Evolutionary conservation across 2,329 filamentous ascomycete genomes (phyloP).

Genomic region (Simplicillium aogashimaense): DNA sequence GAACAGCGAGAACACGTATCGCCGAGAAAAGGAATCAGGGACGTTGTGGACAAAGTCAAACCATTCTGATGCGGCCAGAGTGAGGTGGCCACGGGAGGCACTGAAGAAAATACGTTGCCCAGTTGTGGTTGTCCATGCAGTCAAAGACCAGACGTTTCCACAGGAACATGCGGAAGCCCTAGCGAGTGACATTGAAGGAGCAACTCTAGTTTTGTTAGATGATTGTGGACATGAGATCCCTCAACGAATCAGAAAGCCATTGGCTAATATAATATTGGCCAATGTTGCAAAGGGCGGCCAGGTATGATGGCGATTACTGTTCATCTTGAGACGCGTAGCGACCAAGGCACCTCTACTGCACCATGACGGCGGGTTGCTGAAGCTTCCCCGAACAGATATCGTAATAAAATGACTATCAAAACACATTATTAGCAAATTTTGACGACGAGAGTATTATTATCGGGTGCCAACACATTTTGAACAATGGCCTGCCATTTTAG

Average conservation of each 20-base stretch:
- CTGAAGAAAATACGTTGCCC: slow-evolving; percentile 15
- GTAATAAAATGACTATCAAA: too few species aligned
- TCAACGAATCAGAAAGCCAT: not conserved
- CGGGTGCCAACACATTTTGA: too few species aligned
- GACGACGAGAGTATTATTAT: too few species aligned
- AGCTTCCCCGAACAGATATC: too few species aligned
- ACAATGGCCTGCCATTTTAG: too few species aligned
- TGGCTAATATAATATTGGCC: not conserved
- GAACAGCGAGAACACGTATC: slow-evolving; percentile 9
- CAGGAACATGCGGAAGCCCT: slow-evolving; percentile 15
- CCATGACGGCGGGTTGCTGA: too few species aligned
- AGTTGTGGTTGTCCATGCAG: slow-evolving; percentile 16
- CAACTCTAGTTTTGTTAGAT: slow-evolving; percentile 12
- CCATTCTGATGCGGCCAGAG: slow-evolving; percentile 14
- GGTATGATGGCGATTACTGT: too few species aligned
- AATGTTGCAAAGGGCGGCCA: not conserved
- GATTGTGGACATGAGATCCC: slow-evolving; percentile 1
- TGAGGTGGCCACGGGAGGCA: slow-evolving; percentile 13
- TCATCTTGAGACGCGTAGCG: too few species aligned
- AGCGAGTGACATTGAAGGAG: slow-evolving; percentile 11
- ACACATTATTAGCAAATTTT: too few species aligned
- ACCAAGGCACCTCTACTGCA: too few species aligned
- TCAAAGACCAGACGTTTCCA: slow-evolving; percentile 18
- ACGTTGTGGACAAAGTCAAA: slow-evolving; percentile 17
- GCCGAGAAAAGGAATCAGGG: slow-evolving; percentile 11